Evolutionary conservation across 768 basidiomycete species (phyloP), one percentile per base, ranked within the genome.

Genomic region (Boletellus ananas): DNA sequence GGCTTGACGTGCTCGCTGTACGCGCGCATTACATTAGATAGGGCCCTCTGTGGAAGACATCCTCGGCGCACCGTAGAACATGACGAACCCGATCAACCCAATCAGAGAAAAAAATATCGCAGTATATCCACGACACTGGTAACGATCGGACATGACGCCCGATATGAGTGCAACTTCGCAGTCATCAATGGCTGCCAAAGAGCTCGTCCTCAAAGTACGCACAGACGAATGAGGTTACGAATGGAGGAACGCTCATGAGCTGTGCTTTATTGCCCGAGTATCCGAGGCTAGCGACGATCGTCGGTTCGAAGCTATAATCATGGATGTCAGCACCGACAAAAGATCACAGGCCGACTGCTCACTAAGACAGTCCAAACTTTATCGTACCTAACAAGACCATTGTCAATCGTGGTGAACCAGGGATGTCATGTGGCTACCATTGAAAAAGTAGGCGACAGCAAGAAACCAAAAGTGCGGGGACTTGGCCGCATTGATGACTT

Each of bases 211-310:
- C 11, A 8, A 18, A 27, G 23, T 29, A 55, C 77, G 54, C 29
- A 78, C 79, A 53, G 18, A 72, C 59, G 55, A 79, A 80, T 13
- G 76, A 77, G 11, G 51, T 59, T 3, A 74, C 75, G 45, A 76
- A 80, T 7, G 79, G 80, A 9, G 72, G 72, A 2, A 85, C 84
- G 18, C 77, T 81, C 73, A 83, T 80, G 2, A 87, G 69, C 57
- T 85, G 82, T 4, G 80, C 77, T 21, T 72, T 63, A 29, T 76
- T 69, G 0, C 75, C 72, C 1, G 74, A 74, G 61, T 76, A 84
- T 16, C 83, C 83, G 1, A 85, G 73, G 10, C 73, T 70, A 23
- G 77, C 70, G 3, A 89, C 79, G 65, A 90, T 86, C 12, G 83
- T 82, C 16, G 88, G 87, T 6, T 80, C 70, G 68, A 90, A 90